Evolutionary conservation across 352 stramenopile genomes (phyloP), one percentile per base, ranked within the genome.

Genomic region (Ophiocytium majus): DNA sequence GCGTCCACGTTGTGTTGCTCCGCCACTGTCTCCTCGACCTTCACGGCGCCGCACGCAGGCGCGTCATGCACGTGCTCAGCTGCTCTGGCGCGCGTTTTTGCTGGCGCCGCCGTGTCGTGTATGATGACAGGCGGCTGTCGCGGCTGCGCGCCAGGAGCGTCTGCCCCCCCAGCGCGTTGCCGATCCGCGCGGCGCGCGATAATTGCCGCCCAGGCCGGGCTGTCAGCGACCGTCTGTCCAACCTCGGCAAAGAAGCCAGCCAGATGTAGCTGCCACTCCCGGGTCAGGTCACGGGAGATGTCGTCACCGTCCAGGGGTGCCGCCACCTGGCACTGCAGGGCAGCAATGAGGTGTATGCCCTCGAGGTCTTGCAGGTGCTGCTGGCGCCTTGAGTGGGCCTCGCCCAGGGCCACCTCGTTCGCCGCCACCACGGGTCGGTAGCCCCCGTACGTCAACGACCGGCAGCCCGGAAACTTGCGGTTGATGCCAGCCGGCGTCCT

Each of bases 341-440:
- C 66, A 14, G 66, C 66, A 78, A 78, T 78, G 5, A 78, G 14
- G 35, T 78, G 35, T 17, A 78, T 78, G 32, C 66, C 66, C 14
- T 78, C 66, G 32, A 78, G 35, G 5, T 78, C 66, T 78, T 78
- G 66, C 5, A 78, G 66, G 5, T 78, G 66, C 66, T 78, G 66
- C 14, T 78, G 66, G 32, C 35, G 32, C 5, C 5, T 14, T 14
- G 5, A 14, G 5, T 14, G 17, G 5, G 43, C 43, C 43, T 5
- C 14, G 43, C 43, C 43, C 5, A 14, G 43, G 5, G 5, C 43
- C 32, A 17, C 17, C 28, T 28, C 57, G 57, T 71, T 71, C 19
- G 28, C 57, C 23, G 28, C 57, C 28, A 23, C 19, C 28, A 28
- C 19, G 57, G 57, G 19, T 71, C 57, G 57, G 14, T 17, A 78